A percentile compares a stretch with the other conserved stretches of the same genome.
Evolutionary conservation across 1,284 basidiomycete genomes (phyloP).

Genomic region (Taiwanofungus camphoratus): DNA sequence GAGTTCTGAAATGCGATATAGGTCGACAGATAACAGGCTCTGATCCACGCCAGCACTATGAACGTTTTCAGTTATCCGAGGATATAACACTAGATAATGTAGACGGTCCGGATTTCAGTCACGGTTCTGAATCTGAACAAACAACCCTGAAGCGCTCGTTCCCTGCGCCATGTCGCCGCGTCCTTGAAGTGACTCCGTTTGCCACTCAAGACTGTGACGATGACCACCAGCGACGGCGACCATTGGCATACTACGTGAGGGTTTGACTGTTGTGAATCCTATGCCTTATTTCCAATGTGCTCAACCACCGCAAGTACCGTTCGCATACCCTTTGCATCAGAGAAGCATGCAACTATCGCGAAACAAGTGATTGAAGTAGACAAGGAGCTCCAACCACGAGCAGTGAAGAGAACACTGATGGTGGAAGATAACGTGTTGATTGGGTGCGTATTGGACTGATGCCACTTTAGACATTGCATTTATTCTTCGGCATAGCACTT

Average conservation of each 20-base stretch:
- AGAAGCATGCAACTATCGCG: conserved; percentile 72
- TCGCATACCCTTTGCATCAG: conserved; percentile 70
- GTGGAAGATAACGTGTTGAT: conserved; percentile 64
- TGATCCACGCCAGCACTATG: too few relatives aligned
- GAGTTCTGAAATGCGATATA: too few relatives aligned
- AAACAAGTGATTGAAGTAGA: conserved; percentile 83
- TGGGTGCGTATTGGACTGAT: conserved; percentile 44
- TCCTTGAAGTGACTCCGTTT: too few relatives aligned
- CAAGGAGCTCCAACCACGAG: conserved; percentile 71
- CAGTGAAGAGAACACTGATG: conserved; percentile 64
- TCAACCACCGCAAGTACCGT: conserved; percentile 44
- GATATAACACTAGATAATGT: too few relatives aligned
- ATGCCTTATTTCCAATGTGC: background rate
- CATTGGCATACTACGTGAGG: conserved; percentile 29
- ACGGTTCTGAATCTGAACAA: too few relatives aligned
- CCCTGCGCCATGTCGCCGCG: too few relatives aligned
- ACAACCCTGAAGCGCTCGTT: too few relatives aligned
- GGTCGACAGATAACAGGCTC: too few relatives aligned
- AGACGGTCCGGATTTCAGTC: too few relatives aligned
- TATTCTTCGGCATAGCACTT: conserved; percentile 42
- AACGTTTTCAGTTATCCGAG: too few relatives aligned
- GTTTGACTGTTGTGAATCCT: background rate
- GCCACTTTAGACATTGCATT: conserved; percentile 6
- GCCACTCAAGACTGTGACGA: too few relatives aligned
- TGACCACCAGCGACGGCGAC: too few relatives aligned